Evolutionary conservation across 257 asterid genomes (phyloP).

Genomic region (Nicotiana obtusifolia): DNA sequence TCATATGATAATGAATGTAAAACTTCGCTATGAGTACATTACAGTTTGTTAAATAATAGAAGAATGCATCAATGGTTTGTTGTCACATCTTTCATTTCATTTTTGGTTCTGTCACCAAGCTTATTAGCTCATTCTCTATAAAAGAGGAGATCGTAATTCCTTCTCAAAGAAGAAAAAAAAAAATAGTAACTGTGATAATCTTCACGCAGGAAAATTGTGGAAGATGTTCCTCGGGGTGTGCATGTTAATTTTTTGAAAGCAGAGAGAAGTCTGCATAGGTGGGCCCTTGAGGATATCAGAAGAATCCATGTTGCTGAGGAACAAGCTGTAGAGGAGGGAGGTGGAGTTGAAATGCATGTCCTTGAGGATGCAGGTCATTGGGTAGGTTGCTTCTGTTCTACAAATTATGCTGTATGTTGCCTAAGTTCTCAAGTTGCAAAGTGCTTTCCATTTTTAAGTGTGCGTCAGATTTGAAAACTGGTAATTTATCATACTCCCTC

Average conservation of each 20-base stretch:
- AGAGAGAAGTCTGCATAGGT: conserved; percentile 91
- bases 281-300: conserved; percentile 90
- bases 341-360: conserved; percentile 97
- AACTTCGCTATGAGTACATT: background rate
- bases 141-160: background rate
- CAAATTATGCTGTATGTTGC: background rate
- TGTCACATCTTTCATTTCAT: background rate
- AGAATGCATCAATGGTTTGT: background rate
- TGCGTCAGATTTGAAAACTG: background rate
- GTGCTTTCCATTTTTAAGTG: background rate
- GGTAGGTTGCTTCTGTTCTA: conserved; percentile 40
- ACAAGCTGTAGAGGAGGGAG: conserved; percentile 93
- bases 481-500: background rate
- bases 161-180: too few relatives aligned
- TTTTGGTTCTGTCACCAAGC: background rate
- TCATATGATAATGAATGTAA: background rate
- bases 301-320: conserved; percentile 93
- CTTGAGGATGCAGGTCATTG: conserved; percentile 99
- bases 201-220: conserved; percentile 68
- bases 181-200: background rate
- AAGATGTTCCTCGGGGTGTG: conserved; percentile 94
- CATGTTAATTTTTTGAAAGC: conserved; percentile 91
- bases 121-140: background rate
- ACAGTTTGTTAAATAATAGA: background rate
- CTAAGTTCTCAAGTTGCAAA: background rate